Evolutionary conservation across 2,329 filamentous ascomycete genomes (phyloP).

Genomic region (Fusarium sp.): DNA sequence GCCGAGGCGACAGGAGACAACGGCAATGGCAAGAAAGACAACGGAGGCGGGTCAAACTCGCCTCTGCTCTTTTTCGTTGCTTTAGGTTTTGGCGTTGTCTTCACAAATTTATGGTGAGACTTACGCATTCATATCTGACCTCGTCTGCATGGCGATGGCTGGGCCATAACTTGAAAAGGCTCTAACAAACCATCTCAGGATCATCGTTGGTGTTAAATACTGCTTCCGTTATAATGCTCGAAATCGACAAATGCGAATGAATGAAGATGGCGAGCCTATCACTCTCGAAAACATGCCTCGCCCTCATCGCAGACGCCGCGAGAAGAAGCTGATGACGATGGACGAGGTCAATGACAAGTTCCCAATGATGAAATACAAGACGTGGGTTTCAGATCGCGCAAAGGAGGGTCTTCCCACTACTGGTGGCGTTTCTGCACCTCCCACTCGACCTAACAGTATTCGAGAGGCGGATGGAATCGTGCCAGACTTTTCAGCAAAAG

Average conservation of each 20-base stretch:
- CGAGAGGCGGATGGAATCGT: constrained; percentile 72
- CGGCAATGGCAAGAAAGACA: constrained; percentile 31
- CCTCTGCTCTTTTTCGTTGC: constrained; percentile 85
- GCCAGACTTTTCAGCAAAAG: constrained; percentile 59
- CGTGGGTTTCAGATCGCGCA: constrained; percentile 87
- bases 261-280: constrained; percentile 87
- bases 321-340: constrained; percentile 99
- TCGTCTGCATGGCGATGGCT: constrained; percentile 72
- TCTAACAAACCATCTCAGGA: constrained; percentile 71
- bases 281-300: constrained; percentile 87
- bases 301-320: constrained; percentile 85
- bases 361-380: constrained; percentile 95
- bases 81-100: constrained; percentile 96
- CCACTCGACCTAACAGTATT: constrained; percentile 79
- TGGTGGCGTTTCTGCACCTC: constrained; percentile 82
- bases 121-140: constrained; percentile 9
- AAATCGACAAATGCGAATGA: constrained; percentile 82
- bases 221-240: constrained; percentile 98
- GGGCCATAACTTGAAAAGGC: neutral
- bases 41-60: constrained; percentile 54
- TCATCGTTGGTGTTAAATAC: constrained; percentile 99
- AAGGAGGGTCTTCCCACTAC: constrained; percentile 84
- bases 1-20: constrained; percentile 29
- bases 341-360: constrained; percentile 99
- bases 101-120: constrained; percentile 95